phyloP scores from a whole-genome alignment of 768 basidiomycete genomes.

The Candolleomyces eurysporus region DNA sequence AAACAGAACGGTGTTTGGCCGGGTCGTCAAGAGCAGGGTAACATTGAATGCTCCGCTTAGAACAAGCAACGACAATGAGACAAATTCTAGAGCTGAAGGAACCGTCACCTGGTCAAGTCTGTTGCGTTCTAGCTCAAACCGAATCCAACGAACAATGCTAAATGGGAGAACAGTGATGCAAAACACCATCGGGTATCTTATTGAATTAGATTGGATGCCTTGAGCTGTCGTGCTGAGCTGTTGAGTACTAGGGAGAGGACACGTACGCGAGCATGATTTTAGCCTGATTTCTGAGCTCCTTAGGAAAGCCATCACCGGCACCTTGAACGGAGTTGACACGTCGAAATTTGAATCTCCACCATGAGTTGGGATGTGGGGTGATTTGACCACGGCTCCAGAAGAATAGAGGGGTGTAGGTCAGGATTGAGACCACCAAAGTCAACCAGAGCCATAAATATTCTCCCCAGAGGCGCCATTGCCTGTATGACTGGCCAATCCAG shows the following conservation, averaged over 20 bases:
- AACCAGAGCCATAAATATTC: slow-evolving; percentile 49
- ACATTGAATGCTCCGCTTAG: slow-evolving; percentile 42
- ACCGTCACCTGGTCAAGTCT: slow-evolving; percentile 9
- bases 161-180: slow-evolving; percentile 37
- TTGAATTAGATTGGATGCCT: too few species aligned
- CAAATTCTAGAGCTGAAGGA: slow-evolving; percentile 29
- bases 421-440: slow-evolving; percentile 30
- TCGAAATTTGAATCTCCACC: slow-evolving; percentile 32
- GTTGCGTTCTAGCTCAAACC: slow-evolving; percentile 21
- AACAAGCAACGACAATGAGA: slow-evolving; percentile 27
- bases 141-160: slow-evolving; percentile 39
- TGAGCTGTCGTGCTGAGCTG: too few species aligned
- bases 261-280: not conserved
- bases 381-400: slow-evolving; percentile 35
- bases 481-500: slow-evolving; percentile 35
- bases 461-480: slow-evolving; percentile 30
- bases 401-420: slow-evolving; percentile 35
- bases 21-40: slow-evolving; percentile 32
- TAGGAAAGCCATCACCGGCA: slow-evolving; percentile 14
- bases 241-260: too few species aligned
- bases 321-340: slow-evolving; percentile 1
- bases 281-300: slow-evolving; percentile 12
- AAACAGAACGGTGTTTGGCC: slow-evolving; percentile 34
- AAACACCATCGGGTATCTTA: slow-evolving; percentile 40
- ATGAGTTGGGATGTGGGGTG: slow-evolving; percentile 23